phyloP scores from a whole-genome alignment of 148 eudicot genomes.

The Chenopodium berlandieri region DNA sequence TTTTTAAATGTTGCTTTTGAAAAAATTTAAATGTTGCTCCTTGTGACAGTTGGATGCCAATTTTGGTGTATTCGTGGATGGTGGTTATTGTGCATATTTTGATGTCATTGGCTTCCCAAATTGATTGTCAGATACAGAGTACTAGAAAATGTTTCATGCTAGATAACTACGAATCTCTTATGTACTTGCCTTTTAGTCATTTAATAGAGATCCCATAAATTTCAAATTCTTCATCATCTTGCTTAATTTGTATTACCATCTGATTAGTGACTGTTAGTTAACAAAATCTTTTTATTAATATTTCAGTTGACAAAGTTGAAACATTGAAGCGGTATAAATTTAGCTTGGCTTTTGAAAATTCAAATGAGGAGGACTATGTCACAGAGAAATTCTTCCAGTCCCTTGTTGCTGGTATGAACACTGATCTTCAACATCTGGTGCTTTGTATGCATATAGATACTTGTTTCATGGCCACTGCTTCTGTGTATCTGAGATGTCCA shows the following conservation, averaged over 20 bases:
- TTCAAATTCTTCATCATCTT: not conserved
- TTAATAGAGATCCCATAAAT: not conserved
- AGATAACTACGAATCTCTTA: not conserved
- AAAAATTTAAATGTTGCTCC: no score
- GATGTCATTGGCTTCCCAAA: not conserved
- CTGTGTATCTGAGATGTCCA: not conserved
- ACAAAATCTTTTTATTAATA: not conserved
- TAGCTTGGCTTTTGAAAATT: conserved; percentile 97
- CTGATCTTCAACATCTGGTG: not conserved
- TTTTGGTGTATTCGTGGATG: not conserved
- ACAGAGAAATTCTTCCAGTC: conserved; percentile 97
- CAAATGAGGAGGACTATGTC: conserved; percentile 96
- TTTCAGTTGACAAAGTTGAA: conserved; percentile 89
- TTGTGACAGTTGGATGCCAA: not conserved
- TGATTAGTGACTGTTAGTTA: not conserved
- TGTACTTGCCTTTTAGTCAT: not conserved
- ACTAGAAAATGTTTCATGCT: not conserved
- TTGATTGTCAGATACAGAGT: not conserved
- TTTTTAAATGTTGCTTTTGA: not conserved
- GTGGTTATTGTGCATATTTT: not conserved
- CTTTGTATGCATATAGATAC: not conserved
- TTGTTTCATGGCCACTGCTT: not conserved
- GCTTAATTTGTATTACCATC: not conserved
- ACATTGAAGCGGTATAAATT: conserved; percentile 79
- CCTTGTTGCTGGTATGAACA: conserved; percentile 82